Evolutionary conservation across 2,329 filamentous ascomycete genomes (phyloP), one percentile per base, ranked within the genome.

Genomic region (Myriosclerotinia duriaeana): DNA sequence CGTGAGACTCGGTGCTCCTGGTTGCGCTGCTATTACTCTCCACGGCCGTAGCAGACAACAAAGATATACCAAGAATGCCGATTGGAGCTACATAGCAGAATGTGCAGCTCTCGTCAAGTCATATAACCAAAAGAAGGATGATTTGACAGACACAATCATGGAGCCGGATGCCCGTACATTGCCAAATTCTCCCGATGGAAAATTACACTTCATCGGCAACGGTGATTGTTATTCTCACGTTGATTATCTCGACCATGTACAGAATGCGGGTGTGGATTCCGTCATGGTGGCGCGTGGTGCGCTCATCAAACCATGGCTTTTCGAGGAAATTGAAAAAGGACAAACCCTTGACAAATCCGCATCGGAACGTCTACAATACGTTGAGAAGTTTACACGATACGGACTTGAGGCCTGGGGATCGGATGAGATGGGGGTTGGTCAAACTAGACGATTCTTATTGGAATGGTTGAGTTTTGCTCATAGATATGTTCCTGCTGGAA

Each of bases 221-320:
- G 95, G 95, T 58, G 95, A 99, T 79, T 95, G 93, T 78, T 97
- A 92, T 80, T 97, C 93, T 5, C 93, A 98, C 77, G 80, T 88
- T 42, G 93, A 98, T 76, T 98, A 98, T 80, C 87, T 87, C 70
- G 81, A 88, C 66, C 88, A 95, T 74, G 82, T 98, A 50, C 83
- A 89, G 58, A 85, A 94, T 67, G 85, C 91, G 46, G 86, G 87
- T 56, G 93, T 98, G 55, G 94, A 98, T 80, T 88, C 88, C n/a
- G 91, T 97, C 76, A 98, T 99, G 95, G 87, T 98, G 69, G 95
- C 89, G n/a, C 91, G 95, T 68, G 95, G 95, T 66, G 95, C 95
- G 12, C 85, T 99, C 67, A 92, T 98, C 80, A 99, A 99, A 80
- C 95, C 95, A 0, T 99, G 95, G 95, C 83, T 99, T 69, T 99